Evolutionary conservation across 345 rosid genomes (phyloP).

Genomic region (Alliaria petiolata): DNA sequence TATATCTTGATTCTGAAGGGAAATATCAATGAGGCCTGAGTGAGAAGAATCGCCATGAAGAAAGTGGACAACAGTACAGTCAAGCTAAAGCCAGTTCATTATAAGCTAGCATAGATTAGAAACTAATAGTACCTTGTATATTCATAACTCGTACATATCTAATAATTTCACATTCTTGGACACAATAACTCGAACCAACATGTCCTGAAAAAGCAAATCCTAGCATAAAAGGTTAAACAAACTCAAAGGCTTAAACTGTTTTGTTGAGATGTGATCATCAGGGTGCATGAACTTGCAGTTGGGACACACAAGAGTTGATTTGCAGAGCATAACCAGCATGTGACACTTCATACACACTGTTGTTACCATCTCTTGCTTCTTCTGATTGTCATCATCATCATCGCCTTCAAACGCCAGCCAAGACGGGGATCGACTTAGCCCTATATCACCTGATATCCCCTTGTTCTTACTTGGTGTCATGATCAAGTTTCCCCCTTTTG

Average conservation of each 20-base stretch:
- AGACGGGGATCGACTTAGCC: conserved; percentile 38
- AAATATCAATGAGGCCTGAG: background rate
- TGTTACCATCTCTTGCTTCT: conserved; percentile 66
- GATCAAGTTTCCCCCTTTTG: conserved; percentile 16
- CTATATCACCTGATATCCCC: conserved; percentile 12
- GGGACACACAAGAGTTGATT: conserved; percentile 71
- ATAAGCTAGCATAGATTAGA: background rate
- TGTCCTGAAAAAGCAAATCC: background rate
- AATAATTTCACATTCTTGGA: conserved; percentile 16
- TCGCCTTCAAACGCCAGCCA: conserved; percentile 45
- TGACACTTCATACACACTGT: conserved; percentile 73
- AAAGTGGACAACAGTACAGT: background rate
- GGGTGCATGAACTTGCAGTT: conserved; percentile 90
- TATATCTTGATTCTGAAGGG: background rate
- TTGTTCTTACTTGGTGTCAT: conserved; percentile 19
- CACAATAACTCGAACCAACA: background rate
- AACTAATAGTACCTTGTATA: conserved; percentile 1
- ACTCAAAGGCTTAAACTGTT: conserved; percentile 39
- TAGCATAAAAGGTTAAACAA: conserved; percentile 57
- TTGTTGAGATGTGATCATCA: conserved; percentile 41
- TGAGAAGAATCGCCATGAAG: background rate
- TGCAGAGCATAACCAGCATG: conserved; percentile 82
- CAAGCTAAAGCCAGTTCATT: background rate
- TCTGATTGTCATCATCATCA: conserved; percentile 25
- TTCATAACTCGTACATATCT: conserved; percentile 7